phyloP scores from a whole-genome alignment of 2,329 filamentous ascomycete genomes.

The Aspergillus quadricinctus region DNA sequence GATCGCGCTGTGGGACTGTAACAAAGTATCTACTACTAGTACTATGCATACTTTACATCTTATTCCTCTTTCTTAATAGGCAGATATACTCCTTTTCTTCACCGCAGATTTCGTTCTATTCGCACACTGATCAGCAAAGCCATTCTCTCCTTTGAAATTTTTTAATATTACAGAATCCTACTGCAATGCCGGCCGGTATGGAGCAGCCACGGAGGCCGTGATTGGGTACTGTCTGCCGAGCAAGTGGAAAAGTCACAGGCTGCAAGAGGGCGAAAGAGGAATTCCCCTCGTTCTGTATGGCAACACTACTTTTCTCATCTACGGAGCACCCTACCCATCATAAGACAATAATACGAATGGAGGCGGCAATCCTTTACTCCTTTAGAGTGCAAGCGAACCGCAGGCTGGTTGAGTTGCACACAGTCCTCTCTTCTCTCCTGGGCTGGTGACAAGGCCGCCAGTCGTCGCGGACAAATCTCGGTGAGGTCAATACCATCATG shows the following conservation, averaged over 20 bases:
- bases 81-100: neutral
- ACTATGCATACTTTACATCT: neutral
- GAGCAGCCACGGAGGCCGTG: neutral
- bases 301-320: neutral
- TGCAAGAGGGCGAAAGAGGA: neutral
- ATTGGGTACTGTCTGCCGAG: conserved; percentile 1
- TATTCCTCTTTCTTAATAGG: neutral
- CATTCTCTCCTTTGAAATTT: neutral
- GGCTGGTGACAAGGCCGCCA: neutral
- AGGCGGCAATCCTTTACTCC: neutral
- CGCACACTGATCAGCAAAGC: neutral
- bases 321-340: neutral
- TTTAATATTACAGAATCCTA: neutral
- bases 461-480: conserved; percentile 3
- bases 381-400: conserved; percentile 3
- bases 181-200: neutral
- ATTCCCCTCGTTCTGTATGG: neutral
- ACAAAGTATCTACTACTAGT: neutral
- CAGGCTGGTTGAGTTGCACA: conserved; percentile 11
- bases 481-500: neutral
- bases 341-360: neutral
- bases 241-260: conserved; percentile 1
- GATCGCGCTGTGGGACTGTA: neutral
- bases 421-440: conserved; percentile 13
- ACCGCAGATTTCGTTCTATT: neutral